Evolutionary conservation across 176 grass and related monocot genomes (phyloP).

Genomic region (Bolboschoenus planiculmis): DNA sequence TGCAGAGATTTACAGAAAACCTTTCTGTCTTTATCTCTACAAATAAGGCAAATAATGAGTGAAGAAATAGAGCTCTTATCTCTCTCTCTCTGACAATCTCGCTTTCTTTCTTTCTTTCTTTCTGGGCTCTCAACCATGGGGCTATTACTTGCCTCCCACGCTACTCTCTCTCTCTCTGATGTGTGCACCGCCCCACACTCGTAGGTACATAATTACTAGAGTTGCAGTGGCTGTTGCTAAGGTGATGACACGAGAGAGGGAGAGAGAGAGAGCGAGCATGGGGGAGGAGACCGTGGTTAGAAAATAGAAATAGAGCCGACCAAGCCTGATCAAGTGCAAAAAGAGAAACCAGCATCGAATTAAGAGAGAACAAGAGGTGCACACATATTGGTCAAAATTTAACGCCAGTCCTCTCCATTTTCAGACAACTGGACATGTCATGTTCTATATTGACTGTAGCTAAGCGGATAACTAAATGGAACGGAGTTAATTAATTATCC

Average conservation of each 20-base stretch:
- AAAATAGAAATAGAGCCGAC: conserved; percentile 47
- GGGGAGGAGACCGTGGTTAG: conserved; percentile 27
- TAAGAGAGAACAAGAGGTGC: conserved; percentile 14
- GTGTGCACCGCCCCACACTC: conserved; percentile 52
- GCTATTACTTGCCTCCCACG: conserved; percentile 82
- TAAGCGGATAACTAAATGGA: too few species aligned
- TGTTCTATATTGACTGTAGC: too few species aligned
- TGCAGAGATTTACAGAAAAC: conserved; percentile 42
- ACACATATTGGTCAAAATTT: background rate
- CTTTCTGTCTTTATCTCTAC: conserved; percentile 45
- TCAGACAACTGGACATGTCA: background rate
- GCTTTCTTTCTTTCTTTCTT: conserved; percentile 27
- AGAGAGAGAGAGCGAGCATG: conserved; percentile 4
- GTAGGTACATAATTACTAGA: conserved; percentile 76
- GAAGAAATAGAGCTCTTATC: conserved; percentile 22
- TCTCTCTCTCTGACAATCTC: conserved; percentile 29
- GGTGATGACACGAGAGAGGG: conserved; percentile 14
- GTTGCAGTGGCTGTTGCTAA: conserved; percentile 40
- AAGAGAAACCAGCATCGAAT: conserved; percentile 27
- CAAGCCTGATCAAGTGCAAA: conserved; percentile 32
- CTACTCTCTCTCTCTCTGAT: conserved; percentile 66
- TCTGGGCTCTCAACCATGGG: conserved; percentile 15
- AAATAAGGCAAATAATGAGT: conserved; percentile 45
- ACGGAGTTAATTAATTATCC: too few species aligned
- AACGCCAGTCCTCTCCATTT: background rate